phyloP scores from a whole-genome alignment of 2,329 filamentous ascomycete genomes.

The Cladosporium austrohemisphaericum region DNA sequence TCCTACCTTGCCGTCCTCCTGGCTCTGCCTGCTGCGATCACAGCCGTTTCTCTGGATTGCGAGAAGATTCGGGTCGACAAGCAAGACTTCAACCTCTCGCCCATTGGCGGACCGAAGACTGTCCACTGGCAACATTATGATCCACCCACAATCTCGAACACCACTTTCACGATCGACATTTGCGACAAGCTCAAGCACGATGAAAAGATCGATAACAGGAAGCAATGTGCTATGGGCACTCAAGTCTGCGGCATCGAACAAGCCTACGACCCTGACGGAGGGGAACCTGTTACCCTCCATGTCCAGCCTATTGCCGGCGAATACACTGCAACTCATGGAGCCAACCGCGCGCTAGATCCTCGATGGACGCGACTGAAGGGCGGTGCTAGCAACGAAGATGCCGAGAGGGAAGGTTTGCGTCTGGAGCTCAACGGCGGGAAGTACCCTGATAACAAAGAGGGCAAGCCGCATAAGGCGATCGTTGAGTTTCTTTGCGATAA shows the following conservation, averaged over 20 bases:
- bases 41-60: conserved; percentile 57
- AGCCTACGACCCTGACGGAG: conserved; percentile 48
- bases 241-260: conserved; percentile 74
- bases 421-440: conserved; percentile 62
- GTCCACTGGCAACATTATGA: conserved; percentile 54
- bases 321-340: conserved; percentile 56
- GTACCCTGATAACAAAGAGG: conserved; percentile 49
- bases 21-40: conserved; percentile 32
- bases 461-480: conserved; percentile 64
- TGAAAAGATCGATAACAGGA: conserved; percentile 52
- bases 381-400: conserved; percentile 61
- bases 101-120: conserved; percentile 64
- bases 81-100: conserved; percentile 60
- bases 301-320: conserved; percentile 74
- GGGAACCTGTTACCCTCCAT: conserved; percentile 46
- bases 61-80: conserved; percentile 57
- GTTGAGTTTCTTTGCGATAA: conserved; percentile 82
- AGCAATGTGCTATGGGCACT: conserved; percentile 64
- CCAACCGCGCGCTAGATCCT: conserved; percentile 54
- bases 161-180: conserved; percentile 76
- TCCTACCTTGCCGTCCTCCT: conserved; percentile 24
- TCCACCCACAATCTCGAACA: conserved; percentile 60
- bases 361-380: conserved; percentile 63
- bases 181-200: conserved; percentile 64
- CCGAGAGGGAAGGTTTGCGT: conserved; percentile 66